Base-by-base conservation (phyloP, 257 asterid species). In the Orobanche coerulescens region DNA sequence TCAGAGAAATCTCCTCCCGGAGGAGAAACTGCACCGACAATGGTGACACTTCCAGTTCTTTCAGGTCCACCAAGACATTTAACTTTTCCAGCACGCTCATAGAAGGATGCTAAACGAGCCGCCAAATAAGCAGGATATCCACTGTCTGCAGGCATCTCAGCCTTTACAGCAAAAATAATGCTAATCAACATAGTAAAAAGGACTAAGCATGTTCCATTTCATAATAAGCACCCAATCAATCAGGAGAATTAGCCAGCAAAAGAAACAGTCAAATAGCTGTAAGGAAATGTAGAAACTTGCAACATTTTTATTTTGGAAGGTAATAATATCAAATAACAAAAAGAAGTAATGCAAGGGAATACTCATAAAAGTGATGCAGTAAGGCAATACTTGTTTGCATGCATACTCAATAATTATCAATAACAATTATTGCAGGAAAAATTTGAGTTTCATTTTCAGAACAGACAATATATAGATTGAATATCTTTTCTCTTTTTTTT, bases 1-100 rank as follows among this genome's bases (percentile, higher is more conserved):
- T 93, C 98, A 16, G 98, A 93, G 71, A 93, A 93, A 82, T 93
- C 97, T 71, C 98, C 98, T 65, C 98, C 98, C 0, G 98, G 98
- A 62, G 98, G 98, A 73, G 98, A 93, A 73, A 93, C 98, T 24
- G 98, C 98, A 68, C 98, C 98, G 58, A 93, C 98, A 68, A 93
- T 93, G 18, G 98, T 93, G 61, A 93, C 98, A 78, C 98, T 93
- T 48, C 98, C 98, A 57, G 81, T 86, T 77, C 98, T 84, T 74
- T 93, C 98, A 30, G 98, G 98, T 55, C 95, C 91, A 75, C 98
- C 98, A 50, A 93, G 97, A 66, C 98, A 93, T 76, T 86, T 83
- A 59, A 93, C 98, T 80, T 93, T 93, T 50, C 98, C 98, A 74
- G 98, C 98, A 76, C 98, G 98, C 81, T 92, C 98, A 53, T 92